Evolutionary conservation across 345 rosid species (phyloP).

Genomic region (Gossypium stocksii): DNA sequence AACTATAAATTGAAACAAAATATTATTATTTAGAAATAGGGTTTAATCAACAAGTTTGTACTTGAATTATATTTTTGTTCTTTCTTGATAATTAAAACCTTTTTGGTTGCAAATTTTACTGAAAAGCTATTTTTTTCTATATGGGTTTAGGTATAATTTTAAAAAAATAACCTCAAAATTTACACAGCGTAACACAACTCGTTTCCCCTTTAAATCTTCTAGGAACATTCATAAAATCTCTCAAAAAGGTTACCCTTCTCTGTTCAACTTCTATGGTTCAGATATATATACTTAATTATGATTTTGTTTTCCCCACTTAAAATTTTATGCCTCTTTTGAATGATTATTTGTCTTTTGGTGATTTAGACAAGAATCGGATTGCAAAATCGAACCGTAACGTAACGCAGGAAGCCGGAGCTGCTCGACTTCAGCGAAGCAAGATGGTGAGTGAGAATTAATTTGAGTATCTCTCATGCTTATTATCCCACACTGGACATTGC

Average conservation of each 20-base stretch:
- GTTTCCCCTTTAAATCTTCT: slow-evolving; percentile 72
- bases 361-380: slow-evolving; percentile 53
- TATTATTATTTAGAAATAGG: too few species aligned
- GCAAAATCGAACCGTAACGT: slow-evolving; percentile 56
- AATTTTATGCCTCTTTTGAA: neutral
- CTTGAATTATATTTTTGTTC: too few species aligned
- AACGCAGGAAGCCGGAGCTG: slow-evolving; percentile 60
- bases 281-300: neutral
- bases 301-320: neutral
- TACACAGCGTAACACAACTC: slow-evolving; percentile 63
- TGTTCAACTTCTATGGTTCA: neutral
- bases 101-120: too few species aligned
- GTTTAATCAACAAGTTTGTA: too few species aligned
- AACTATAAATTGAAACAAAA: too few species aligned
- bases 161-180: too few species aligned
- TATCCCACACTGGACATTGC: neutral
- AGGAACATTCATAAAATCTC: slow-evolving; percentile 73
- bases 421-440: slow-evolving; percentile 70
- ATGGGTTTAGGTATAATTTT: too few species aligned
- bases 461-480: neutral
- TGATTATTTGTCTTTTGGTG: slow-evolving; percentile 1
- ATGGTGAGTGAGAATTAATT: slow-evolving; percentile 42
- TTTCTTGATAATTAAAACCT: too few species aligned
- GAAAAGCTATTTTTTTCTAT: too few species aligned
- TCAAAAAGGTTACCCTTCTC: slow-evolving; percentile 40